Evolutionary conservation across 306 rosid species (phyloP), one percentile per base, ranked within the genome.

Genomic region (Citrullus colocynthis): DNA sequence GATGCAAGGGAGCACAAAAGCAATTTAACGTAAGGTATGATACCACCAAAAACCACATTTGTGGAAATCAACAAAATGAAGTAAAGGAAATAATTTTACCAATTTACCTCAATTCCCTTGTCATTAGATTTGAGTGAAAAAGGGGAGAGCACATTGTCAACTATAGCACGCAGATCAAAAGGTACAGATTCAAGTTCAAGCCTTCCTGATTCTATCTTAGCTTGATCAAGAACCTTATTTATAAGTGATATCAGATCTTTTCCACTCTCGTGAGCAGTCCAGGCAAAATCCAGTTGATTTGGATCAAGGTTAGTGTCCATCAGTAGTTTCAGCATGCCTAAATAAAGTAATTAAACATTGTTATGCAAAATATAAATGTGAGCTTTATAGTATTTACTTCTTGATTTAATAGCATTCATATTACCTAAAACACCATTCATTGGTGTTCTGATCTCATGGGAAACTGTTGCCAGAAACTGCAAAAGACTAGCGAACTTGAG

Each of bases 381-480:
- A 37, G 45, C 70, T 66, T 24, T 37, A 62, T 30, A 59, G 81
- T 56, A 80, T 18, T 11, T 78, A 79, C 63, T 79, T 37, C 54
- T 71, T 44, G 20, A 45, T 80, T 81, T n/a, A 71, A 64, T n/a
- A 71, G 63, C 41, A 80, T 34, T 21, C 57, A 76, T 60, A 45
- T 83, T 83, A 93, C 98, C 98, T 89, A 95, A 88, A 80, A 92
- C 97, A 76, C 99, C 97, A 81, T 89, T 95, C 97, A 90, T 92
- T 82, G 97, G 97, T 85, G 99, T 95, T 87, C 99, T 86, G 86
- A 95, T 95, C 92, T 95, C 97, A 17, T 95, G 99, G 80, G 99
- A 95, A 81, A 95, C 97, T 30, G 97, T 95, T 8, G 97, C 97
- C 81, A 95, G 92, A 87, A 95, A 92, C 97, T 93, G 80, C 88